Percentiles rank a stretch among this genome's conserved stretches.
These are phyloP conservation scores for Hanseniaspora mollemarum DNA, from an alignment of 805 yeast species.

Conservation along the genomic window DNA sequence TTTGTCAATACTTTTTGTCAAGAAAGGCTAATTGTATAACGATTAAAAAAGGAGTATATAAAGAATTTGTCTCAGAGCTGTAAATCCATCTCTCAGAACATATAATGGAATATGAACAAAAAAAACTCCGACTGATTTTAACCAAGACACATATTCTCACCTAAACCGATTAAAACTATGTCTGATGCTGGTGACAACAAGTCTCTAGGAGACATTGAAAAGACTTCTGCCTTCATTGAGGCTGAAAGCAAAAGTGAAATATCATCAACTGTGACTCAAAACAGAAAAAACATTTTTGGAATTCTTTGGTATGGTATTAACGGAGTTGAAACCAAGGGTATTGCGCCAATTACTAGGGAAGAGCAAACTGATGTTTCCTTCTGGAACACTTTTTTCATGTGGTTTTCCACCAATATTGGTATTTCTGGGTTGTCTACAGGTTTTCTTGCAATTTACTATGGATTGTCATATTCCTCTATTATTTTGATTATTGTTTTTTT, in stretches of 20 bases:
- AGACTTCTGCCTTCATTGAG: conserved; percentile 3
- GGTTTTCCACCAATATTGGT: conserved; percentile 85
- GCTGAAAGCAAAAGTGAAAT: neutral
- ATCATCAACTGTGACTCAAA: neutral
- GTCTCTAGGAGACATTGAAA: conserved; percentile 10
- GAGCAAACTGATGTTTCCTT: conserved; percentile 30
- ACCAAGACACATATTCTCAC: too few relatives aligned
- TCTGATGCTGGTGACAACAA: conserved; percentile 9
- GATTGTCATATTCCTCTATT: conserved; percentile 62
- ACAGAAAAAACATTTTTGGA: conserved; percentile 7
- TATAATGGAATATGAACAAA: neutral
- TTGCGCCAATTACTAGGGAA: conserved; percentile 52
- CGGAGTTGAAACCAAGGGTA: conserved; percentile 17
- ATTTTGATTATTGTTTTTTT: conserved; percentile 61
- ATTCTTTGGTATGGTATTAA: conserved; percentile 15
- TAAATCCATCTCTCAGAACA: too few relatives aligned
- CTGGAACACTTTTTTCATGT: conserved; percentile 54
- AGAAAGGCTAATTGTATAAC: too few relatives aligned
- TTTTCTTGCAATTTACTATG: conserved; percentile 50
- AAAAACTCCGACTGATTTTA: too few relatives aligned
- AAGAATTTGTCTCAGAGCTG: too few relatives aligned
- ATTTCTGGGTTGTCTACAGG: conserved; percentile 79
- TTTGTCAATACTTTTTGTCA: too few relatives aligned
- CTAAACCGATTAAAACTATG: conserved; percentile 2
- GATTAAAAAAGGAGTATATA: too few relatives aligned